phyloP scores from a whole-genome alignment of 2,329 filamentous ascomycete species.

The Aquanectria penicillioides region DNA sequence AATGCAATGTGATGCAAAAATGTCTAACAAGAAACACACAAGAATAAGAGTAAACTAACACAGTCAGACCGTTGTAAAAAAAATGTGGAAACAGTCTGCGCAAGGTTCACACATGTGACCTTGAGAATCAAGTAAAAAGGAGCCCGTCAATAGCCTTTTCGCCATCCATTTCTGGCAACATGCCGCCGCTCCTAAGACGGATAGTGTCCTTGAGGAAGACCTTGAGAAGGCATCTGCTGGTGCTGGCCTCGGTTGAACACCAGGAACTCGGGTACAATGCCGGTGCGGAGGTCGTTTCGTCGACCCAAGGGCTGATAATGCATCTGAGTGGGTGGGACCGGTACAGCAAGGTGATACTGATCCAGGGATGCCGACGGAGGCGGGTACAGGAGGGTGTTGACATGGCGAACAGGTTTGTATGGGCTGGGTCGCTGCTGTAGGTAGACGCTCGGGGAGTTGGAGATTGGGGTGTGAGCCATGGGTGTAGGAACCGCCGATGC shows the following conservation, averaged over 20 bases:
- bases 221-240: slow-evolving; percentile 39
- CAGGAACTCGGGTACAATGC: slow-evolving; percentile 74
- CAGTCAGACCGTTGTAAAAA: slow-evolving; percentile 2
- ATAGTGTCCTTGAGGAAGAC: slow-evolving; percentile 46
- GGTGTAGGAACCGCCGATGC: slow-evolving; percentile 67
- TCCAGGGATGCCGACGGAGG: slow-evolving; percentile 84
- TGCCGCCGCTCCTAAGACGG: slow-evolving; percentile 47
- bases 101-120: slow-evolving; percentile 8
- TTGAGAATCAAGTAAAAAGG: slow-evolving; percentile 11
- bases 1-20: slow-evolving; percentile 40
- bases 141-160: not conserved
- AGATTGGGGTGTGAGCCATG: slow-evolving; percentile 67
- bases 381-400: slow-evolving; percentile 91
- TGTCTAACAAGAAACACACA: slow-evolving; percentile 32
- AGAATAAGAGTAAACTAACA: slow-evolving; percentile 27
- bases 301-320: slow-evolving; percentile 83
- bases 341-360: slow-evolving; percentile 70
- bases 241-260: slow-evolving; percentile 48
- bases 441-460: slow-evolving; percentile 88
- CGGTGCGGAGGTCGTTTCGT: slow-evolving; percentile 72
- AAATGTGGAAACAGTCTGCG: slow-evolving; percentile 2
- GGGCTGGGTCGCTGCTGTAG: slow-evolving; percentile 89
- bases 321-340: slow-evolving; percentile 76
- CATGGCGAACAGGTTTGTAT: slow-evolving; percentile 88
- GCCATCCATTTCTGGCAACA: slow-evolving; percentile 14